A percentile compares a stretch with the other conserved stretches of the same genome.
phyloP scores from a whole-genome alignment of 306 rosid genomes.

The Cucumis hystrix region DNA sequence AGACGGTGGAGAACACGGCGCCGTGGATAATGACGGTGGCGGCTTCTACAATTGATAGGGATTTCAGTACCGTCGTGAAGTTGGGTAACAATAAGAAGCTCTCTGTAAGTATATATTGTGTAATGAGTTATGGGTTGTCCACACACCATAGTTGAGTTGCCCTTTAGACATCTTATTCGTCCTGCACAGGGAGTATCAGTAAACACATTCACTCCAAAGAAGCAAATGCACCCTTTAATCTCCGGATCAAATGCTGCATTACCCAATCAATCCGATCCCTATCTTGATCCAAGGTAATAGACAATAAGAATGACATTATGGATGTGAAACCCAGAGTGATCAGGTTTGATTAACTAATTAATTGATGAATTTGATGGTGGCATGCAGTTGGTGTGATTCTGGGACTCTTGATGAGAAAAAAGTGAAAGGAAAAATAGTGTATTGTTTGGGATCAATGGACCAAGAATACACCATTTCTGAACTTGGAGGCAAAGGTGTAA shows the following conservation, averaged over 20 bases:
- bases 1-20: constrained; percentile 45
- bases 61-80: constrained; percentile 23
- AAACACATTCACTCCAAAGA: constrained; percentile 42
- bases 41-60: constrained; percentile 44
- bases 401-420: constrained; percentile 28
- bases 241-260: constrained; percentile 43
- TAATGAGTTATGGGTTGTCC: too few relatives aligned
- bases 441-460: constrained; percentile 27
- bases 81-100: constrained; percentile 35
- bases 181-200: constrained; percentile 28
- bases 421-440: constrained; percentile 59
- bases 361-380: too few relatives aligned
- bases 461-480: constrained; percentile 32
- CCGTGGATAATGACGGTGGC: constrained; percentile 82
- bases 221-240: constrained; percentile 48
- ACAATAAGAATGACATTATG: too few relatives aligned
- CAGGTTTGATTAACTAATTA: too few relatives aligned
- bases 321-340: too few relatives aligned
- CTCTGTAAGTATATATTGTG: constrained; percentile 18
- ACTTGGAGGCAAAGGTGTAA: constrained; percentile 42
- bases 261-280: neutral
- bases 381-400: constrained; percentile 42
- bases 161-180: too few relatives aligned
- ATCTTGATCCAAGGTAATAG: constrained; percentile 31
- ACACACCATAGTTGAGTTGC: too few relatives aligned